Conservation (phyloP, 345 rosid species). For the Rhodomyrtus tomentosa region DNA sequence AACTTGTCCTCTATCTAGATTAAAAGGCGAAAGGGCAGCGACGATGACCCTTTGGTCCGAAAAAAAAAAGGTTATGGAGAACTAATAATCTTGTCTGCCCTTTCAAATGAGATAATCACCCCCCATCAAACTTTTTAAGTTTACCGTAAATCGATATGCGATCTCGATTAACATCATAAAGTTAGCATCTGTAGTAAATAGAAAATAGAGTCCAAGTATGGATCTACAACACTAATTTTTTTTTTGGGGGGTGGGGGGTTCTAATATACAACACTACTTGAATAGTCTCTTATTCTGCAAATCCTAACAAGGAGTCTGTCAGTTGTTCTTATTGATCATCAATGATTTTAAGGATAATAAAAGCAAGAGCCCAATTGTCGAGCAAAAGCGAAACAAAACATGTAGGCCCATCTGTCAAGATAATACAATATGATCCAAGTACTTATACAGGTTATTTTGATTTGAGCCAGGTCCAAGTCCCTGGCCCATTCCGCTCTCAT, state of each 20-base stretch:
- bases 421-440: not conserved
- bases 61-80: not conserved
- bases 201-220: not conserved
- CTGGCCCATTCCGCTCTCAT: not conserved
- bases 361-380: not conserved
- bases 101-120: not conserved
- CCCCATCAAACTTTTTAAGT: not conserved
- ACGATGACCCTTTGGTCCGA: not conserved
- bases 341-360: not conserved
- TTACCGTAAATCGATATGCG: not conserved
- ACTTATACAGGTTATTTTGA: not conserved
- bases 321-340: not conserved
- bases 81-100: too few relatives aligned
- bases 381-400: not conserved
- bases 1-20: not conserved
- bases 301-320: not conserved
- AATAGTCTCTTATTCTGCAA: not conserved
- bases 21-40: not conserved
- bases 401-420: not conserved
- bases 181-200: not conserved
- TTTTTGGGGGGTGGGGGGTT: too few relatives aligned
- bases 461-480: not conserved
- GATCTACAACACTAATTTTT: not conserved
- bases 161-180: not conserved
- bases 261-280: not conserved